phyloP scores from a whole-genome alignment of 441 rosid species.

The Adansonia grandidieri region DNA sequence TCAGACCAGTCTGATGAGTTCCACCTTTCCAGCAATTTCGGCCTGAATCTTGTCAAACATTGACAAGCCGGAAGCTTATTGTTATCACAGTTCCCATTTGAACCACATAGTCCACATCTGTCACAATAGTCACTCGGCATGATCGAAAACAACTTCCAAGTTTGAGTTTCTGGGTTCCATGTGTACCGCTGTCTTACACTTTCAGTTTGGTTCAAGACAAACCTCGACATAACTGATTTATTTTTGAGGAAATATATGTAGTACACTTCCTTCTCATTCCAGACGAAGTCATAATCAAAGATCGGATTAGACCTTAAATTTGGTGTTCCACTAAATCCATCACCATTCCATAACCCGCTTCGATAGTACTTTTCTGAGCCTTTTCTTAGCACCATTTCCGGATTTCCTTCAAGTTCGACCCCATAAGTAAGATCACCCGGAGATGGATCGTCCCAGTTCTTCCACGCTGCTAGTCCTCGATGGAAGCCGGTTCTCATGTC shows the following conservation, averaged over 20 bases:
- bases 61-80: neutral
- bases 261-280: constrained; percentile 39
- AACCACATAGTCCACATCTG: neutral
- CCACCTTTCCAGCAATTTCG: neutral
- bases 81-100: neutral
- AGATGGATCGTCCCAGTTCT: constrained; percentile 44
- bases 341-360: constrained; percentile 46
- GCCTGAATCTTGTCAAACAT: constrained; percentile 15
- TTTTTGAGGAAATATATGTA: constrained; percentile 26
- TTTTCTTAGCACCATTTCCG: constrained; percentile 37
- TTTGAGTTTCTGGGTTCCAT: constrained; percentile 29
- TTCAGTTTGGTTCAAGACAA: constrained; percentile 32
- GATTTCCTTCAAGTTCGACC: constrained; percentile 29
- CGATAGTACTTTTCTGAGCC: constrained; percentile 37
- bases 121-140: constrained; percentile 29
- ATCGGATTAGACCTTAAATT: constrained; percentile 31
- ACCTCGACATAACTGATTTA: constrained; percentile 33
- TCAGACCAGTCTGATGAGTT: neutral
- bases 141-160: constrained; percentile 29
- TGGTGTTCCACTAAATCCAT: constrained; percentile 33
- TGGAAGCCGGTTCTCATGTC: constrained; percentile 36
- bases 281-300: constrained; percentile 34
- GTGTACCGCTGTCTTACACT: constrained; percentile 22
- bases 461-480: constrained; percentile 42
- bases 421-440: constrained; percentile 42